A percentile compares a stretch with the other conserved stretches of the same genome.
Conservation (phyloP, 371 early-diverging fungal genomes). For the Fennellomyces sp. region DNA sequence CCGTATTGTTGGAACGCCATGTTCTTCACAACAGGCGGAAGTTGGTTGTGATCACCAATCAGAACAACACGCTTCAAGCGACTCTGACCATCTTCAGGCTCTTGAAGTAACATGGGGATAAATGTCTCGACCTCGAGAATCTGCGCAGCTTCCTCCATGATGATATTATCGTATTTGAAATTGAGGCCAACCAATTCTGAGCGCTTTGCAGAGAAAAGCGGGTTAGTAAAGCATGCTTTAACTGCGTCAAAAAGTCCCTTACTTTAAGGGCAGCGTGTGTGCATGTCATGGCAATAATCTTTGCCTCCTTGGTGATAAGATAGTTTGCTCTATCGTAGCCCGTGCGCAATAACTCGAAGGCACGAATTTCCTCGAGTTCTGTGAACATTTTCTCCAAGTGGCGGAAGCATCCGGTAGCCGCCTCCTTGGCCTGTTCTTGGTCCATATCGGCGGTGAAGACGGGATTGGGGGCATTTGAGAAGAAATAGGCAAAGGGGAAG, state of each 20-base stretch:
- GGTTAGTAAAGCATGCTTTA: too few species aligned
- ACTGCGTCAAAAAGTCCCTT: too few species aligned
- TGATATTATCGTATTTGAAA: slow-evolving; percentile 92
- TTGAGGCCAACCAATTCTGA: slow-evolving; percentile 82
- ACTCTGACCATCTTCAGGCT: slow-evolving; percentile 57
- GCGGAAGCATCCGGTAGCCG: slow-evolving; percentile 79
- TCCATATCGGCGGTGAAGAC: slow-evolving; percentile 61
- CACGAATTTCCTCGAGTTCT: slow-evolving; percentile 79
- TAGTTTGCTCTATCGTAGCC: slow-evolving; percentile 87
- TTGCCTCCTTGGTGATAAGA: slow-evolving; percentile 91
- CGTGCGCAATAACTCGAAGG: slow-evolving; percentile 89
- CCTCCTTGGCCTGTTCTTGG: slow-evolving; percentile 54
- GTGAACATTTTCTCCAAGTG: slow-evolving; percentile 76
- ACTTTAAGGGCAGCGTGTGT: slow-evolving; percentile 90
- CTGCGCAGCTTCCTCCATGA: slow-evolving; percentile 99
- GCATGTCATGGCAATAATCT: slow-evolving; percentile 95
- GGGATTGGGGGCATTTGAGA: slow-evolving; percentile 75
- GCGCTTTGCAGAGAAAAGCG: slow-evolving; percentile 41
- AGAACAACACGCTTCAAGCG: slow-evolving; percentile 88
- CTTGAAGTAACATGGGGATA: slow-evolving; percentile 89
- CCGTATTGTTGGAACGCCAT: slow-evolving; percentile 80
- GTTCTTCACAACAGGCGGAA: slow-evolving; percentile 93
- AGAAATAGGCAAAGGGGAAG: slow-evolving; percentile 87
- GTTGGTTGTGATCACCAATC: slow-evolving; percentile 97
- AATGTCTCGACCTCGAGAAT: slow-evolving; percentile 96